phyloP scores from a whole-genome alignment of 345 rosid genomes.

The Salix udensis region DNA sequence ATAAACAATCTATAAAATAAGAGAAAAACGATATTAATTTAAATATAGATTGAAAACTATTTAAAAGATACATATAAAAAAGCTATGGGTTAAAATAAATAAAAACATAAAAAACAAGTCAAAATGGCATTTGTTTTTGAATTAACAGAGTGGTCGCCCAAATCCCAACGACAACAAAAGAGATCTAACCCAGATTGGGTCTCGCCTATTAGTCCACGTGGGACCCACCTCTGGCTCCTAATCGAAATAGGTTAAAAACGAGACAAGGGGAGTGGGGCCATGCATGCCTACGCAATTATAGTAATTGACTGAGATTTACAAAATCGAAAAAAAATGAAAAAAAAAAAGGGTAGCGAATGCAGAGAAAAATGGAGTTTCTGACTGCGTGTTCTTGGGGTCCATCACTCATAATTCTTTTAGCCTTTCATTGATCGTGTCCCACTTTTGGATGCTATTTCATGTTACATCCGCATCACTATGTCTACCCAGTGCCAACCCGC shows the following conservation, averaged over 20 bases:
- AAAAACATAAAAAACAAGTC: no score
- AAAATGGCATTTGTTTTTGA: not conserved
- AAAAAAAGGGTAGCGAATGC: not conserved
- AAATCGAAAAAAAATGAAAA: not conserved
- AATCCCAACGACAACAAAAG: not conserved
- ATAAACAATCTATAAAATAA: no score
- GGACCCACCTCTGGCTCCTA: not conserved
- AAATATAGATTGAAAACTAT: no score
- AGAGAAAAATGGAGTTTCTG: slow-evolving; percentile 16
- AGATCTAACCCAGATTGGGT: not conserved
- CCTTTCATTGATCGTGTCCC: slow-evolving; percentile 22
- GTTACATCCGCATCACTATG: slow-evolving; percentile 14
- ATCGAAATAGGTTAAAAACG: not conserved
- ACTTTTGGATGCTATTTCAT: slow-evolving; percentile 20
- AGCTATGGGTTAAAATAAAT: no score
- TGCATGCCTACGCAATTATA: slow-evolving; percentile 4
- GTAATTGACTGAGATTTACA: slow-evolving; percentile 2
- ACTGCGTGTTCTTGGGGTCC: slow-evolving; percentile 18
- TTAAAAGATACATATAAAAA: no score
- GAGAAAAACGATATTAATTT: no score
- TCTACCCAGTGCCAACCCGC: slow-evolving; percentile 11
- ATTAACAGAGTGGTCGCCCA: not conserved
- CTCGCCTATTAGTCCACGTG: not conserved
- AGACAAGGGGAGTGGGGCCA: slow-evolving; percentile 11
- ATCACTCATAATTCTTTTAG: not conserved